These are phyloP conservation scores for Melampsora americana DNA, from an alignment of 1,284 basidiomycete species.

Conservation along the genomic window DNA sequence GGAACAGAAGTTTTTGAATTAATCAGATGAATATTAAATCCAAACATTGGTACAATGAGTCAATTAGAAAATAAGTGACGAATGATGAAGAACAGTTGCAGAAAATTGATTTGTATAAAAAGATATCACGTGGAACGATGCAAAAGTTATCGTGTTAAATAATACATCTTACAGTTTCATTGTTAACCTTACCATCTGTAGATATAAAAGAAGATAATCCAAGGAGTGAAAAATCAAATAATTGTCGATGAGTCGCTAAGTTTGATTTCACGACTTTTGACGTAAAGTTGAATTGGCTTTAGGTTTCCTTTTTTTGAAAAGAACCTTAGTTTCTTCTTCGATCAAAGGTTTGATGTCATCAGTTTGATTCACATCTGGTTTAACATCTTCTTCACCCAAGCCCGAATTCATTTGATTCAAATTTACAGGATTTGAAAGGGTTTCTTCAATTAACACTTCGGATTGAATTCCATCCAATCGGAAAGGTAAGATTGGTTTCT, in stretches of 20 bases:
- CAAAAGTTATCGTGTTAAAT: no score
- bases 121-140: no score
- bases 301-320: background rate
- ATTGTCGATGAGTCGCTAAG: background rate
- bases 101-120: no score
- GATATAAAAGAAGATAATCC: background rate
- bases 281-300: background rate
- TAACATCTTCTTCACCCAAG: background rate
- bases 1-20: no score
- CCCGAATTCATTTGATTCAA: no score
- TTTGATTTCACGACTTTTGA: background rate
- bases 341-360: background rate
- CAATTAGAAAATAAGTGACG: no score
- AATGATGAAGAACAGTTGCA: no score
- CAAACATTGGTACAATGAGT: no score
- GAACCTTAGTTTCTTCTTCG: background rate
- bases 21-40: no score
- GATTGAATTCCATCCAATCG: background rate
- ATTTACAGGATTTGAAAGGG: no score
- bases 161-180: no score
- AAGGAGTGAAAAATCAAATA: background rate
- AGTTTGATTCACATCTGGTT: background rate
- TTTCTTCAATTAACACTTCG: background rate
- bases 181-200: no score
- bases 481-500: background rate